Base-by-base conservation (phyloP, 768 basidiomycete genomes). In the Suillus weaverae region DNA sequence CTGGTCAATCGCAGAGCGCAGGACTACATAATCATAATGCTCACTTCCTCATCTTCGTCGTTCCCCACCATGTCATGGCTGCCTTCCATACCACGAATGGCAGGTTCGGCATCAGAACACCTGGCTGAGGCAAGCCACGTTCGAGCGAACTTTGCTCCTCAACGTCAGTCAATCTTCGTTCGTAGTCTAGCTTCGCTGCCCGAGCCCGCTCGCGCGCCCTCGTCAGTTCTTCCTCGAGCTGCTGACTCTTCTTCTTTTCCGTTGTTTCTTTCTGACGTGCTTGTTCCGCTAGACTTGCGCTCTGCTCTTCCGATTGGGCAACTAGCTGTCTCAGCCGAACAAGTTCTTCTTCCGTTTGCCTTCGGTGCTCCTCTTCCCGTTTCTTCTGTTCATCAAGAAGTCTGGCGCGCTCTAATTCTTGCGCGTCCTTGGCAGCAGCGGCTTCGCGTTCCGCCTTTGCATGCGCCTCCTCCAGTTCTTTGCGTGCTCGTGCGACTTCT, bases 31-130 rank as follows among this genome's bases (percentile, higher is more conserved):
- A 38, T 39, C 4, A n/a, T n/a, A 22, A 39, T 18, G 18, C 18
- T 59, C 39, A 59, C 57, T 59, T 59, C 39, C 18, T 39, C 18
- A 8, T 62, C 57, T 69, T 76, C 60, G 74, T 67, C 55, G 57
- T 70, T 66, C 74, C 74, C 14, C 77, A 59, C 74, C 76, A 76
- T n/a, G 70, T 65, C 76, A 76, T 68, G 1, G 74, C 74, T 10
- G 74, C 74, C 26, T 66, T 76, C 74, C 74, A 76, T 11, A 76
- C 71, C 22, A 76, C 76, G 53, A 77, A 76, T 6, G 74, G 74
- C 61, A 77, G 30, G 41, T 30, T 77, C 8, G 76, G 74, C 22
- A 76, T 56, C 36, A 76, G 53, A 65, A 77, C 71, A 32, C 68
- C 64, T 7, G 74, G 64, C 3, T 74, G 70, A 6, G 76, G 64